Evolutionary conservation across 352 stramenopile genomes (phyloP), one percentile per base, ranked within the genome.

Genomic region (Globisporangium heterothallicum): DNA sequence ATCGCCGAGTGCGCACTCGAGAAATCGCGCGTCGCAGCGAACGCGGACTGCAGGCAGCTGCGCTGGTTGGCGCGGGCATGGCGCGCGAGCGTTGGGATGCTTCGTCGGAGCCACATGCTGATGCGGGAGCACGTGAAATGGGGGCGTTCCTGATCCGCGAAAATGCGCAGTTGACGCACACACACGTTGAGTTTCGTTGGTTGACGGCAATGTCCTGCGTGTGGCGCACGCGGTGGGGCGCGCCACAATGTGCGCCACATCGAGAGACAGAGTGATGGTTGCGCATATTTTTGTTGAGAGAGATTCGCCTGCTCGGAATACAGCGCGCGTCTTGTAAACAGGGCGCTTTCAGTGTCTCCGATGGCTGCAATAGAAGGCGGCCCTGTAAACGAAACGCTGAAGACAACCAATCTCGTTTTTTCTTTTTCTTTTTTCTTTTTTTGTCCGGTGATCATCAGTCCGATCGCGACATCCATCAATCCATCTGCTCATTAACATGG

Each of bases 71-170:
- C 50, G 63, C 50, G 68, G 53, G 47, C 65, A 59, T 66, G 66
- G 44, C 61, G 70, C 44, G 76, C 66, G 32, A 87, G 51, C 46
- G 66, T 56, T 47, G 76, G 52, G 44, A 84, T 56, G 53, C 59
- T 74, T 42, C 73, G 78, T 50, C 74, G 70, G 45, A 86, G 77
- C 70, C 72, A 86, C 78, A 89, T 87, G 56, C 56, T 56, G 47
- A 68, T 59, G 50, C 41, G 25, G 18, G 22, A 14, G 8, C 40
- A n/a, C n/a, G n/a, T n/a, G n/a, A n/a, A n/a, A n/a, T n/a, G n/a
- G n/a, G n/a, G n/a, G n/a, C n/a, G n/a, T n/a, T 19, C 25, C 9
- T 49, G 38, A 18, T 41, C 36, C 27, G 29, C 27, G 48, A 25
- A 27, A 13, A 25, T 4, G 29, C 13, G 24, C 8, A 26, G 16